A percentile compares a stretch with the other conserved stretches of the same genome.
Evolutionary conservation across 2,329 filamentous ascomycete species (phyloP).

Genomic region (Rutstroemia sp.): DNA sequence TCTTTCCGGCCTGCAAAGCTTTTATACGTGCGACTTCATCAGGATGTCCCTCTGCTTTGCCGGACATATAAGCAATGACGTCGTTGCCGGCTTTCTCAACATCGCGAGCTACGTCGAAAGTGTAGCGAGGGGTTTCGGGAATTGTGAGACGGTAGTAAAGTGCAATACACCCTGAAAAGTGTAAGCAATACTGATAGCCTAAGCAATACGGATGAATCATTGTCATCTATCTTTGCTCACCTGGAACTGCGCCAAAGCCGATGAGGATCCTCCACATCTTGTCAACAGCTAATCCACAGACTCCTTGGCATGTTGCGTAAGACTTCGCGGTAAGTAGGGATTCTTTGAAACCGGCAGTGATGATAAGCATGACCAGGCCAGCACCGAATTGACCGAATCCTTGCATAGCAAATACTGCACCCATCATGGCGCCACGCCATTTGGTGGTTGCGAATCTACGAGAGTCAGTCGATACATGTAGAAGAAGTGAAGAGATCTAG

Average conservation of each 20-base stretch:
- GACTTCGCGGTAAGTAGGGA: slow-evolving; percentile 47
- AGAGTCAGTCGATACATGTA: too few relatives aligned
- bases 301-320: slow-evolving; percentile 51
- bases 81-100: slow-evolving; percentile 67
- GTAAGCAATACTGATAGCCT: neutral
- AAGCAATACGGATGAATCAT: neutral
- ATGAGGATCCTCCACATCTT: slow-evolving; percentile 84
- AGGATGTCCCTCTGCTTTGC: slow-evolving; percentile 52
- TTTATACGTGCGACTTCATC: slow-evolving; percentile 61
- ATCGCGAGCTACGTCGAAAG: slow-evolving; percentile 73
- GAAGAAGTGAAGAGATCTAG: too few relatives aligned
- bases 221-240: neutral
- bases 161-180: slow-evolving; percentile 56
- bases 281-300: slow-evolving; percentile 63
- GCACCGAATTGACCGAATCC: slow-evolving; percentile 75
- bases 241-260: slow-evolving; percentile 51
- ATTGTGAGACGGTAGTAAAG: slow-evolving; percentile 81
- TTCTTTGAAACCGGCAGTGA: slow-evolving; percentile 63
- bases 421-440: slow-evolving; percentile 85
- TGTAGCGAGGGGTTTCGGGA: slow-evolving; percentile 82
- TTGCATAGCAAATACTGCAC: slow-evolving; percentile 80
- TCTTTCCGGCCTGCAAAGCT: slow-evolving; percentile 42
- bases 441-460: slow-evolving; percentile 67
- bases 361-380: slow-evolving; percentile 68
- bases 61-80: slow-evolving; percentile 64